Percentiles rank a stretch among this genome's conserved stretches.
phyloP scores from a whole-genome alignment of 2,329 filamentous ascomycete species.

The Monilinia aucupariae region DNA sequence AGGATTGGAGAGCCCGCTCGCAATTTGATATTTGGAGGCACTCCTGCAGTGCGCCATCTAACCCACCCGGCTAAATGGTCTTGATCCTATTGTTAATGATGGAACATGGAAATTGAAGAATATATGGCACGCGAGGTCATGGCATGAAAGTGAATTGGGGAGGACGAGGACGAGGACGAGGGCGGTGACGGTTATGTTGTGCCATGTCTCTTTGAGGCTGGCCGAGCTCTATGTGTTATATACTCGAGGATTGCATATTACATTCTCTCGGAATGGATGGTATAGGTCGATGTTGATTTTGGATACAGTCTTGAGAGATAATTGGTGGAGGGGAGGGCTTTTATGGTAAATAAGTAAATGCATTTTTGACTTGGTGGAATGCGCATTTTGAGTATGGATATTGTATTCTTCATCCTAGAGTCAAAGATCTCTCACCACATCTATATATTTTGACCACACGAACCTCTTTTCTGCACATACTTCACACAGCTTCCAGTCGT shows the following conservation, averaged over 20 bases:
- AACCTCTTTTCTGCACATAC: no score
- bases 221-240: background rate
- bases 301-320: background rate
- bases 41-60: background rate
- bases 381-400: no score
- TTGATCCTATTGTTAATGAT: background rate
- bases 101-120: no score
- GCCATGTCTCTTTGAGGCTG: background rate
- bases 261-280: background rate
- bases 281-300: background rate
- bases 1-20: background rate
- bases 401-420: no score
- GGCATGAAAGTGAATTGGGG: background rate
- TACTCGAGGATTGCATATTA: background rate
- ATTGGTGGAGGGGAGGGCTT: no score
- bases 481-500: no score
- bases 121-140: background rate
- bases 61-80: background rate
- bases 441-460: no score
- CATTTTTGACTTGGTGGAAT: no score
- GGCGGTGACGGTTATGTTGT: no score
- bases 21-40: background rate
- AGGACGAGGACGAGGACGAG: background rate
- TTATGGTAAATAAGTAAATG: no score
- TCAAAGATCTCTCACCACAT: no score